Base-by-base conservation (phyloP, 108 stramenopile genomes). In the Bacterosira constricta region DNA sequence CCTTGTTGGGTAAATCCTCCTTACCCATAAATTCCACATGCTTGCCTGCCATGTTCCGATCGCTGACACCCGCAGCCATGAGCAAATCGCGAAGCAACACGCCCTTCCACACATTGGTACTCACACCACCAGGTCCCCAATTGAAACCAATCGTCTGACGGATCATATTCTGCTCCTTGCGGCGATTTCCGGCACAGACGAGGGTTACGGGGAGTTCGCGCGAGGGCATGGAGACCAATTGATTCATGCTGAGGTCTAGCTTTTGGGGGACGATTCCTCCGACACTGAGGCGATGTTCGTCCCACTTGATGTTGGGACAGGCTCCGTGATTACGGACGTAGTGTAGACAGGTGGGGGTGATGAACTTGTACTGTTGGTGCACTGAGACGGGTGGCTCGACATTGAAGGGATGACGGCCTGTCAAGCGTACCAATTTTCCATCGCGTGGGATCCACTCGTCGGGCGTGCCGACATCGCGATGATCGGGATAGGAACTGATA, bases 161-260 rank as follows among this genome's bases (percentile, higher is more conserved):
- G 55, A 97, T 90, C 93, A 97, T 95, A 77, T 98, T 99, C 84
- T 97, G 95, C 75, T 99, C 98, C 90, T 97, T 98, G 46, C 98
- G 90, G 18, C 98, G 85, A 74, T 99, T 99, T 35, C 98, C 98
- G 11, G 97, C 98, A 86, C 98, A 99, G 6, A 97, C 96, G 31
- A 99, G 84, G 4, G 97, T 97, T 27, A 96, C 94, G 41, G 97
- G 96, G 13, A 97, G 66, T 57, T 95, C 94, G 32, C 93, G 75
- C 9, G 83, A 81, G 38, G 68, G 63, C 80, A 88, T 87, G 31
- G 62, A 29, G 5, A 70, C 67, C 15, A 89, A 82, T 57, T 95
- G 86, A 35, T 92, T 92, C 95, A 98, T 95, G 66, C 83, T 60
- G 23, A 98, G 52, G 62, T 90, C 89, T 38, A 85, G 49, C 12